Percentiles rank a stretch among this genome's conserved stretches.
These are phyloP conservation scores for Drechmeria coniospora DNA, from an alignment of 2,329 filamentous ascomycete genomes.

Conservation along the genomic window DNA sequence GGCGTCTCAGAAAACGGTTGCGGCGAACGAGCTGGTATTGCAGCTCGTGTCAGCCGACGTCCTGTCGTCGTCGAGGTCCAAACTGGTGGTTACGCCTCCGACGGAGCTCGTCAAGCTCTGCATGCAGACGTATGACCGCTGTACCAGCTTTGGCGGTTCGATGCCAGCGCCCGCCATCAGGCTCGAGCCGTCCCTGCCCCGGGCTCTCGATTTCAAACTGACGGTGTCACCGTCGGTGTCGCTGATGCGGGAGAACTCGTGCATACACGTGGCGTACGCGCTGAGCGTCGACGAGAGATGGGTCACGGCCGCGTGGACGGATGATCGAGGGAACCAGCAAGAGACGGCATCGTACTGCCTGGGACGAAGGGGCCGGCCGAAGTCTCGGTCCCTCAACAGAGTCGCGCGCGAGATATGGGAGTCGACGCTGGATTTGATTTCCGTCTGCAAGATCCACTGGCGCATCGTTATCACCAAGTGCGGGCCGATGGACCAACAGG, in stretches of 20 bases:
- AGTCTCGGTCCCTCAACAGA: slow-evolving; percentile 40
- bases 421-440: slow-evolving; percentile 58
- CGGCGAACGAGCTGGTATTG: slow-evolving; percentile 53
- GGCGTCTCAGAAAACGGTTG: slow-evolving; percentile 24
- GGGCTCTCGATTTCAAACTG: slow-evolving; percentile 62
- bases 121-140: slow-evolving; percentile 65
- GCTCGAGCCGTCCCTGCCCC: slow-evolving; percentile 54
- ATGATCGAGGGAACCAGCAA: slow-evolving; percentile 60
- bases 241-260: slow-evolving; percentile 61
- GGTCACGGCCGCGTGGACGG: slow-evolving; percentile 69
- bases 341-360: slow-evolving; percentile 61
- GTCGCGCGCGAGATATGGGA: slow-evolving; percentile 66
- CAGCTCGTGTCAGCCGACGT: slow-evolving; percentile 58
- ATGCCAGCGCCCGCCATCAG: slow-evolving; percentile 55
- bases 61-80: slow-evolving; percentile 48
- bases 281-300: slow-evolving; percentile 61
- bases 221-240: slow-evolving; percentile 52
- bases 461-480: slow-evolving; percentile 61
- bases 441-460: slow-evolving; percentile 58
- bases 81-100: slow-evolving; percentile 46
- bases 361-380: slow-evolving; percentile 36
- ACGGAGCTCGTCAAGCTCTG: slow-evolving; percentile 47
- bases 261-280: slow-evolving; percentile 67
- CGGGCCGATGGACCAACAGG: slow-evolving; percentile 50
- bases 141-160: slow-evolving; percentile 39